Evolutionary conservation across 306 rosid genomes (phyloP).

Genomic region (Echinosophora koreensis): DNA sequence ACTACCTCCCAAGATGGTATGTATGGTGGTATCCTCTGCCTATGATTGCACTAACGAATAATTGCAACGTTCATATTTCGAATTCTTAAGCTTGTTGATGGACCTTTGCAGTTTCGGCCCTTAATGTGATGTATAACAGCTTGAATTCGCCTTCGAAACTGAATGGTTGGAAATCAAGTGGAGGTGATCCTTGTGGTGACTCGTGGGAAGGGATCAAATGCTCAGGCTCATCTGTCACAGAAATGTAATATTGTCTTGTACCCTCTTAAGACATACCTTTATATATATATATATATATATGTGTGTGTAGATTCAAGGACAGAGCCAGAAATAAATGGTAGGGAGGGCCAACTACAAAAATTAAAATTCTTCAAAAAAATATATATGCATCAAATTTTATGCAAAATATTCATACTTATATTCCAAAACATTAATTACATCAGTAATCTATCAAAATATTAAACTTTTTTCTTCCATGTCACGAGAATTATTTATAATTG

Average conservation of each 20-base stretch:
- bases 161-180: slow-evolving; percentile 72
- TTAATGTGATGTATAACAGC: slow-evolving; percentile 79
- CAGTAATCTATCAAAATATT: too few species aligned
- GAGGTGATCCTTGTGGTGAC: slow-evolving; percentile 94
- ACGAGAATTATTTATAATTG: too few species aligned
- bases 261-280: neutral
- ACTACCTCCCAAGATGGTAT: slow-evolving; percentile 57
- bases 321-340: too few species aligned
- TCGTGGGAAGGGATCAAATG: slow-evolving; percentile 87
- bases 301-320: too few species aligned
- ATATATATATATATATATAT: neutral
- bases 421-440: too few species aligned
- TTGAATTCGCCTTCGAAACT: slow-evolving; percentile 72
- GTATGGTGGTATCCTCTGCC: too few species aligned
- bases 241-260: slow-evolving; percentile 60
- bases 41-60: too few species aligned
- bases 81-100: neutral
- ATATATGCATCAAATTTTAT: too few species aligned
- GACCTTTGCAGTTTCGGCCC: slow-evolving; percentile 72
- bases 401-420: too few species aligned
- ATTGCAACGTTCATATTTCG: neutral
- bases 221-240: slow-evolving; percentile 82
- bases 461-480: too few species aligned
- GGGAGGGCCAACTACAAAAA: too few species aligned
- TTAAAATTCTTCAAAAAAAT: too few species aligned